phyloP scores from a whole-genome alignment of 768 basidiomycete species.

The Nidularia sp. region DNA sequence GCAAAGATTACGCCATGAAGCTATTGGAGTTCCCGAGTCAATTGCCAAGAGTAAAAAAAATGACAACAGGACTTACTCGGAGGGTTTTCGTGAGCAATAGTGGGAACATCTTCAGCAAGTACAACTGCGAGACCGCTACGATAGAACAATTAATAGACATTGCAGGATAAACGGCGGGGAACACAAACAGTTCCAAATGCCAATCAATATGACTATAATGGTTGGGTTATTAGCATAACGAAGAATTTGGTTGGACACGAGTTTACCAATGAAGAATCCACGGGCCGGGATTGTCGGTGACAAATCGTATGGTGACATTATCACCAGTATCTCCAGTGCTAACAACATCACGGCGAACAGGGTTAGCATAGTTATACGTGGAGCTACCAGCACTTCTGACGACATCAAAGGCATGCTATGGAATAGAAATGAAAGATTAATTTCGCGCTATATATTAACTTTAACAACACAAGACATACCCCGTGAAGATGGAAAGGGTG shows the following conservation, averaged over 20 bases:
- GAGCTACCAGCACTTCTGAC: not conserved
- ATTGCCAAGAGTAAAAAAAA: not conserved
- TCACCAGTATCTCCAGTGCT: constrained; percentile 15
- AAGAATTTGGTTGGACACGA: too few relatives aligned
- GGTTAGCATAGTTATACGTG: constrained; percentile 22
- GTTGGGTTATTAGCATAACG: not conserved
- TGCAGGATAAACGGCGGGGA: not conserved
- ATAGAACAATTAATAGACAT: not conserved
- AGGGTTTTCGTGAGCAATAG: not conserved
- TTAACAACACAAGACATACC: constrained; percentile 3
- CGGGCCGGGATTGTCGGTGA: constrained; percentile 5
- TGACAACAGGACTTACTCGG: not conserved
- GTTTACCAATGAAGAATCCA: constrained; percentile 5
- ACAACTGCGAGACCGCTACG: constrained; percentile 7
- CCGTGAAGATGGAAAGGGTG: constrained; percentile 15
- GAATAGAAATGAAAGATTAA: constrained; percentile 5
- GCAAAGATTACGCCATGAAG: constrained; percentile 4
- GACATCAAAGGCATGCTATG: constrained; percentile 1
- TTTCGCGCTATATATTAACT: constrained; percentile 13
- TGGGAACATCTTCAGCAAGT: constrained; percentile 4
- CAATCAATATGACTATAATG: constrained; percentile 3
- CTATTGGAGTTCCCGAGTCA: not conserved
- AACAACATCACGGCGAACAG: constrained; percentile 14
- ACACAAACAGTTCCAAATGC: constrained; percentile 5
- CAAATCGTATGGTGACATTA: constrained; percentile 7